Evolutionary conservation across 345 rosid species (phyloP).

Genomic region (Chamaenerion angustifolium): DNA sequence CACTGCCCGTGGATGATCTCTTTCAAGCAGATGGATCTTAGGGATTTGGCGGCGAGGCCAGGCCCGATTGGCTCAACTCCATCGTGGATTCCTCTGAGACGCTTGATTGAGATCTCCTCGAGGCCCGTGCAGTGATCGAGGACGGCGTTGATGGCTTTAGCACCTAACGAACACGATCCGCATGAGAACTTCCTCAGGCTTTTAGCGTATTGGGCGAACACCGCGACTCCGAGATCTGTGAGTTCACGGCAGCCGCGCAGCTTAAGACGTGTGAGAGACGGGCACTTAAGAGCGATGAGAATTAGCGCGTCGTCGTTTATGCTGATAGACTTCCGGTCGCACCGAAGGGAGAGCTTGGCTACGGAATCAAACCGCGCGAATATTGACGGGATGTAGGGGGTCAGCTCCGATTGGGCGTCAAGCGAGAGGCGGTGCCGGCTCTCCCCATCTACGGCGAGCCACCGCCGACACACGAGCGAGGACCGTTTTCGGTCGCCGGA

Average conservation of each 20-base stretch:
- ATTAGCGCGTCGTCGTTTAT: slow-evolving; percentile 49
- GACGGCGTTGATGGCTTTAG: slow-evolving; percentile 51
- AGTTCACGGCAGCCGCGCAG: slow-evolving; percentile 89
- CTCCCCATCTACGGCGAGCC: slow-evolving; percentile 67
- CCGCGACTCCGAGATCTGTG: slow-evolving; percentile 57
- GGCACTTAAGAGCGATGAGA: slow-evolving; percentile 45
- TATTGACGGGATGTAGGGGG: slow-evolving; percentile 21
- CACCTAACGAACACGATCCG: slow-evolving; percentile 77
- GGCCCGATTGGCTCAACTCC: slow-evolving; percentile 25
- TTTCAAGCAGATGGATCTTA: slow-evolving; percentile 58
- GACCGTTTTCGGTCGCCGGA: slow-evolving; percentile 55
- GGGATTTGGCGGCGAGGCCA: slow-evolving; percentile 24
- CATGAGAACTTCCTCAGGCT: slow-evolving; percentile 55
- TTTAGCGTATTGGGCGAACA: slow-evolving; percentile 42
- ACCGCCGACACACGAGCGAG: slow-evolving; percentile 65
- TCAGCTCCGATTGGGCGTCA: slow-evolving; percentile 42
- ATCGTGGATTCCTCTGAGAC: slow-evolving; percentile 45
- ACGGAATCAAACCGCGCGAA: slow-evolving; percentile 66
- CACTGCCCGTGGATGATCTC: slow-evolving; percentile 67
- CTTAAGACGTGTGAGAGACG: slow-evolving; percentile 59
- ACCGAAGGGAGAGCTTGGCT: slow-evolving; percentile 57
- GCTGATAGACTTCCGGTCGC: slow-evolving; percentile 53
- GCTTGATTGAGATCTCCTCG: slow-evolving; percentile 54
- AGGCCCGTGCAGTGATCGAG: slow-evolving; percentile 37
- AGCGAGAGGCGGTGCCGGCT: slow-evolving; percentile 64